A percentile compares a stretch with the other conserved stretches of the same genome.
Evolutionary conservation across 1,139 yeast species (phyloP).

Genomic region (Pichia sp.): DNA sequence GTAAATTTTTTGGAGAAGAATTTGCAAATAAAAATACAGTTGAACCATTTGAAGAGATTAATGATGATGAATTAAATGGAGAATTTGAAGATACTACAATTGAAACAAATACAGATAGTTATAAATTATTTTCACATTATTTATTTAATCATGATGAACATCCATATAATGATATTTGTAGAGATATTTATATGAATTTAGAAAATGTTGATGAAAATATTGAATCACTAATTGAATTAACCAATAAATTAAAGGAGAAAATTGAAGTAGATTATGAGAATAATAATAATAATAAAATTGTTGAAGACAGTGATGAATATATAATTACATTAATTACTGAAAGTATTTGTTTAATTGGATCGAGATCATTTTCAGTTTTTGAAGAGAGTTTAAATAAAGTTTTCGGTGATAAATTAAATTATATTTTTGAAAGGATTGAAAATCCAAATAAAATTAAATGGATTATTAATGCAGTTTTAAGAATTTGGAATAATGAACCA

Average conservation of each 20-base stretch:
- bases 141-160: constrained; percentile 30
- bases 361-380: constrained; percentile 84
- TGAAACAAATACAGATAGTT: constrained; percentile 18
- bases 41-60: constrained; percentile 16
- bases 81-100: background rate
- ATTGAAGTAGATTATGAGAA: constrained; percentile 39
- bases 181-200: constrained; percentile 28
- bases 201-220: constrained; percentile 26
- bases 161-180: constrained; percentile 27
- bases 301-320: constrained; percentile 40
- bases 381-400: constrained; percentile 31
- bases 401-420: constrained; percentile 34
- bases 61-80: constrained; percentile 16
- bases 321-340: constrained; percentile 61
- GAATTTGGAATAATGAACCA: constrained; percentile 78
- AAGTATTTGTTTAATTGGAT: constrained; percentile 75
- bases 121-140: constrained; percentile 24
- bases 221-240: constrained; percentile 25
- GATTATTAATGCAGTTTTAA: constrained; percentile 60
- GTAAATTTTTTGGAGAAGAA: constrained; percentile 28
- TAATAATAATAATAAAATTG: constrained; percentile 29
- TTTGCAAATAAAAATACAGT: constrained; percentile 17
- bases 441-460: constrained; percentile 33
- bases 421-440: constrained; percentile 25
- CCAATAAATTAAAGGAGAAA: constrained; percentile 20